phyloP scores from a whole-genome alignment of 345 rosid genomes.

The Cardamine chenopodiifolia region DNA sequence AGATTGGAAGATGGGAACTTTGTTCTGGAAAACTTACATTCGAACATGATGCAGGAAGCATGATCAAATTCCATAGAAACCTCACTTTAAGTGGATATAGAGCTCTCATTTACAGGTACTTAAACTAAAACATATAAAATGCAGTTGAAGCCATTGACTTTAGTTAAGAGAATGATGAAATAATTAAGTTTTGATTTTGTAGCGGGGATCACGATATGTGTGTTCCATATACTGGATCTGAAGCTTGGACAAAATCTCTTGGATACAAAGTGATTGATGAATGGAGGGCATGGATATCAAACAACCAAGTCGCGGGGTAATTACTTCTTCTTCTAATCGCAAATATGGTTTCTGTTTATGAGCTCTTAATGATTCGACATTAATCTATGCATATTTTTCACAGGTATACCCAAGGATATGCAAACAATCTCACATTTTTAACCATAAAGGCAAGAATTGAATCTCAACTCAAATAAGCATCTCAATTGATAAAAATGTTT shows the following conservation, averaged over 20 bases:
- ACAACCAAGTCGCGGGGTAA: constrained; percentile 87
- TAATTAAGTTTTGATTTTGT: constrained; percentile 10
- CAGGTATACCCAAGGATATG: constrained; percentile 81
- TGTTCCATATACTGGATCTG: constrained; percentile 84
- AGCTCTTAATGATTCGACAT: background rate
- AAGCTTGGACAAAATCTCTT: constrained; percentile 88
- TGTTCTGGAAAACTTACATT: constrained; percentile 55
- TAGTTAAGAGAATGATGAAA: constrained; percentile 7
- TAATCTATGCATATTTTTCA: background rate
- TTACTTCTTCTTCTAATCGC: background rate
- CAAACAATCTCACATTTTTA: constrained; percentile 75
- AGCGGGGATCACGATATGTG: constrained; percentile 98
- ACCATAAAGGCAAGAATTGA: constrained; percentile 65
- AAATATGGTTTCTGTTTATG: background rate
- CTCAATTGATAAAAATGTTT: background rate
- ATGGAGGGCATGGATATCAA: constrained; percentile 85
- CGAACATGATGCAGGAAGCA: constrained; percentile 75
- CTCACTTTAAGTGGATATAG: constrained; percentile 71
- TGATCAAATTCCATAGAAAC: constrained; percentile 81
- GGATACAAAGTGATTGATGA: constrained; percentile 74
- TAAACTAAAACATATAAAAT: background rate
- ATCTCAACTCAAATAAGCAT: background rate
- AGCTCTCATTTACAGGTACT: constrained; percentile 83
- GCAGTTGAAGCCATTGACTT: background rate
- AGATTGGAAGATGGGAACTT: constrained; percentile 60